Percentiles rank a stretch among this genome's conserved stretches.
phyloP scores from a whole-genome alignment of 371 early-diverging fungal species.

The Zychaea mexicana region DNA sequence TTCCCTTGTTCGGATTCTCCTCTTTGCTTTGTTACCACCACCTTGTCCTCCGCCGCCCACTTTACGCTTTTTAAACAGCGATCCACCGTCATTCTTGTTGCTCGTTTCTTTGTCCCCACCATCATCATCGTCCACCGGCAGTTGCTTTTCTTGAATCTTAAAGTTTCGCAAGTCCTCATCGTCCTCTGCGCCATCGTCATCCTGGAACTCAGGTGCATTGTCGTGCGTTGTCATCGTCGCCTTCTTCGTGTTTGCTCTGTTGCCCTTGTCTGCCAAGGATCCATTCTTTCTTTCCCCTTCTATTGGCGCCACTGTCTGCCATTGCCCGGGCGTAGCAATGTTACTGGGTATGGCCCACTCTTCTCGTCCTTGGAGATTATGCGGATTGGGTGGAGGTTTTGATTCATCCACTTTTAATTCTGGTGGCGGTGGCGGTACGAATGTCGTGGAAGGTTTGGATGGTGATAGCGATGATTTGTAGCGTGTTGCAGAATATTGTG shows the following conservation, averaged over 20 bases:
- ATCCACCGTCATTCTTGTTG: constrained; percentile 19
- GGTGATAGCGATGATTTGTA: neutral
- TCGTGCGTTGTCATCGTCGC: constrained; percentile 30
- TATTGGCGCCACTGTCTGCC: constrained; percentile 33
- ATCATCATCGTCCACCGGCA: constrained; percentile 23
- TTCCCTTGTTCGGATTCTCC: neutral
- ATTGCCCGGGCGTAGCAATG: constrained; percentile 40
- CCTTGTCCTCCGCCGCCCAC: constrained; percentile 26
- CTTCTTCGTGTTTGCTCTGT: too few relatives aligned
- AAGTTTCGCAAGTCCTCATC: constrained; percentile 54
- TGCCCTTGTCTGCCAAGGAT: too few relatives aligned
- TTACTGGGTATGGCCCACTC: constrained; percentile 40
- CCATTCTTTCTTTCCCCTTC: constrained; percentile 12
- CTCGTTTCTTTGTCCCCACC: too few relatives aligned
- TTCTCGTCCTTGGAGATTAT: constrained; percentile 28
- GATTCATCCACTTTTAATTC: constrained; percentile 8
- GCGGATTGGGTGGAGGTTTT: constrained; percentile 10
- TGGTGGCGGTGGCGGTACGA: constrained; percentile 16
- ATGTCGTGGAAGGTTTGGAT: constrained; percentile 7
- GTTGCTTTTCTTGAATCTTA: constrained; percentile 61
- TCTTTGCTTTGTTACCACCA: constrained; percentile 13
- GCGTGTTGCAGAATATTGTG: neutral
- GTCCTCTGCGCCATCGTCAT: constrained; percentile 50
- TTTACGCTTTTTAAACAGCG: constrained; percentile 62
- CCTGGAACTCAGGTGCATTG: constrained; percentile 38